phyloP scores from a whole-genome alignment of 2,329 filamentous ascomycete genomes.

The Botrytis sinoallii region DNA sequence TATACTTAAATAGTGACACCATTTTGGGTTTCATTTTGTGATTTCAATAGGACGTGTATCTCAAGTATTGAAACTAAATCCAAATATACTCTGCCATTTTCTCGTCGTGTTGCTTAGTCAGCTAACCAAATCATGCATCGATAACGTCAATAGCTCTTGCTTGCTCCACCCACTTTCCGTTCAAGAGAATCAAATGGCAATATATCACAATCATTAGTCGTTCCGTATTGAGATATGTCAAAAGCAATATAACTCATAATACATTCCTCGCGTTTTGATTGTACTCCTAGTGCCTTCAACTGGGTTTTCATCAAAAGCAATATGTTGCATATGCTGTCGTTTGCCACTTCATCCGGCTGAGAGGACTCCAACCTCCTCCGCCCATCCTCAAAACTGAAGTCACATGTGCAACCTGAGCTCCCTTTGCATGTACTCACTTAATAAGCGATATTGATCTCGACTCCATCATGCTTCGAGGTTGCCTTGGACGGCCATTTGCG shows the following conservation, averaged over 20 bases:
- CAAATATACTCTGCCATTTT: background rate
- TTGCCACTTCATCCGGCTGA: background rate
- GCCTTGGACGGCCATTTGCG: background rate
- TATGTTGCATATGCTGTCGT: background rate
- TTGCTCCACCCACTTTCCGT: background rate
- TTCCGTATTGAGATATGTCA: background rate
- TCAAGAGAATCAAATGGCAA: background rate
- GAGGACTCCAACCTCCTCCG: background rate
- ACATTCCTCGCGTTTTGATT: background rate
- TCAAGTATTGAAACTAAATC: background rate
- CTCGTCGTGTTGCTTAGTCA: background rate
- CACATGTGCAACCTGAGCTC: background rate
- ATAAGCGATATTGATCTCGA: background rate
- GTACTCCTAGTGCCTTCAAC: background rate
- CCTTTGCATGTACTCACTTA: background rate
- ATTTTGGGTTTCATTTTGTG: background rate
- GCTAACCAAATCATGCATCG: background rate
- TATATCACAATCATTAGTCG: background rate
- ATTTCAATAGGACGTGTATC: background rate
- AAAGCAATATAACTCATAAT: background rate
- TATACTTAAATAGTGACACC: background rate
- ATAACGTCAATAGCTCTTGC: background rate
- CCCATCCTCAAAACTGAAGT: no score
- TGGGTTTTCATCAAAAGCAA: background rate
- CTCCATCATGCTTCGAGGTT: background rate